Evolutionary conservation across 306 rosid species (phyloP).

Genomic region (Abrus pulchellus): DNA sequence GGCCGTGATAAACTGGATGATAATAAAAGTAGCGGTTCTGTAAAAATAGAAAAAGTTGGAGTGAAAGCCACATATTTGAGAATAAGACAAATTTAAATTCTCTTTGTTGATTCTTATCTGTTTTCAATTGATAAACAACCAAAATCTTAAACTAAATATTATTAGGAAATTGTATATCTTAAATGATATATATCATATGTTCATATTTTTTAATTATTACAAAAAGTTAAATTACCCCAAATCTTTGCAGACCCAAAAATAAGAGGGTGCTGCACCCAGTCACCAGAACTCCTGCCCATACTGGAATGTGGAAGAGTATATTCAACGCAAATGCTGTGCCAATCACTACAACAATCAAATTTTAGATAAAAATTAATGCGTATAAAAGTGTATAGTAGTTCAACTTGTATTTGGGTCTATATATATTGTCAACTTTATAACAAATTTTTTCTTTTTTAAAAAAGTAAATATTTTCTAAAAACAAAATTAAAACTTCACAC

Average conservation of each 20-base stretch:
- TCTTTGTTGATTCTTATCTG: too few relatives aligned
- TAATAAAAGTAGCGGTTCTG: too few relatives aligned
- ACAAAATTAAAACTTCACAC: neutral
- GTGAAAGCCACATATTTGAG: neutral
- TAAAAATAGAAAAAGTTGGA: too few relatives aligned
- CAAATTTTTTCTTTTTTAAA: neutral
- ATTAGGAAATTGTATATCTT: constrained; percentile 2
- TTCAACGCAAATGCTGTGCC: constrained; percentile 93
- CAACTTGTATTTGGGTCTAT: neutral
- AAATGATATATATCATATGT: neutral
- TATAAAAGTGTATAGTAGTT: too few relatives aligned
- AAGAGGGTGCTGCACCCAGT: constrained; percentile 86
- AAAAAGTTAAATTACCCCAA: constrained; percentile 65
- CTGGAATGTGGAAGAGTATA: constrained; percentile 78
- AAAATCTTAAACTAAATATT: neutral
- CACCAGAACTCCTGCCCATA: constrained; percentile 82
- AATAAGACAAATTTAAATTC: neutral
- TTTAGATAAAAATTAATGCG: neutral
- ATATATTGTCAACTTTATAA: neutral
- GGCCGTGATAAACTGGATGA: too few relatives aligned
- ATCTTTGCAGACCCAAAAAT: constrained; percentile 82
- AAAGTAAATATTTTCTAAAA: neutral
- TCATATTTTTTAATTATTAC: constrained; percentile 9
- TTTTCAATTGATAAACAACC: too few relatives aligned
- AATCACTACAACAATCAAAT: constrained; percentile 65